Evolutionary conservation across 2,329 filamentous ascomycete species (phyloP), one percentile per base, ranked within the genome.

Genomic region (Lomentospora prolificans): DNA sequence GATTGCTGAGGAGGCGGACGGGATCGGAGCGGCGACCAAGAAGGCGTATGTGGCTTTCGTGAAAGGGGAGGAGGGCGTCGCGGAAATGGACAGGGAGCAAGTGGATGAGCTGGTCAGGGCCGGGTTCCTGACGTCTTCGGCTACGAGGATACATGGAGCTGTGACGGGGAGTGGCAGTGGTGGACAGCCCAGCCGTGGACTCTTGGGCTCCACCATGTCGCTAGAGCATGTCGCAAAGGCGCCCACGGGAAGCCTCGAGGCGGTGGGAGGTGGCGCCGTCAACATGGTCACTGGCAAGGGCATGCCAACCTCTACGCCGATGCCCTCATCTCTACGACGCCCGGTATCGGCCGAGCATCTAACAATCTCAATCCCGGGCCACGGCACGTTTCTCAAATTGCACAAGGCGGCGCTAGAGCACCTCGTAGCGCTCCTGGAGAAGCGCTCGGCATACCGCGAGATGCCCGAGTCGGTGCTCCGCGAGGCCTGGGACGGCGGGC

Each of bases 301-400:
- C 72, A 76, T 58, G 72, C 70, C 59, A 71, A 67, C 41, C 72
- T 75, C 33, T 75, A 22, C 44, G 4, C 19, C 41, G 4, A 24
- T 4, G 22, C 44, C 12, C 27, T n/a, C n/a, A 30, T 74, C 27
- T 50, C 50, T 30, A 50, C 57, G 9, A 22, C 66, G 64, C 4
- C 36, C 22, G 22, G n/a, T 50, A 3, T 44, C 33, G 3, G 31
- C n/a, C 3, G 50, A 41, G 10, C 69, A 70, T 46, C 73, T 80
- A 65, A 78, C 76, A 56, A 74, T 90, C 46, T 80, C 85, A 0
- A 72, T 89, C 0, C 87, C 87, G 0, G 79, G 80, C 24, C 84
- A 83, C 31, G 87, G 87, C 2, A 70, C 77, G 2, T 86, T 84
- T 63, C 72, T 90, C 48, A 87, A 85, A 66, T 74, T 90, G 3